Conservation (phyloP, 495 filamentous ascomycete genomes). For the Extremus antarcticus region DNA sequence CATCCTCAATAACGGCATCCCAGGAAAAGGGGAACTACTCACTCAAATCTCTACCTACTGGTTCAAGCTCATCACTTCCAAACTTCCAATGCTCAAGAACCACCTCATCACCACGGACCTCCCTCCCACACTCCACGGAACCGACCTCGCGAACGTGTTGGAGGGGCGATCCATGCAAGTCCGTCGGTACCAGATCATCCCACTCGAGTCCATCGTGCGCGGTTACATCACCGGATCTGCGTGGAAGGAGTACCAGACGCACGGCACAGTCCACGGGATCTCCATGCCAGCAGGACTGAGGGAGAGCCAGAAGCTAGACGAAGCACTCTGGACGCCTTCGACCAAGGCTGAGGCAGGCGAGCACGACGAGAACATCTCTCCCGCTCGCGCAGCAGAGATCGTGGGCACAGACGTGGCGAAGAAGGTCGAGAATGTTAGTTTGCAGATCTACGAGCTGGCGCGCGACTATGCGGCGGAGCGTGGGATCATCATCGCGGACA, state of each 20-base stretch:
- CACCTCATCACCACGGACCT: constrained; percentile 64
- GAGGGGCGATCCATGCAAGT: constrained; percentile 68
- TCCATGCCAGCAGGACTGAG: constrained; percentile 52
- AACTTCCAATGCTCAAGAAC: constrained; percentile 56
- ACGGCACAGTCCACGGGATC: constrained; percentile 74
- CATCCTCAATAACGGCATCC: constrained; percentile 79
- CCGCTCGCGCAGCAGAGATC: constrained; percentile 38
- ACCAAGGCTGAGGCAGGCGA: constrained; percentile 80
- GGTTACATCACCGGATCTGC: constrained; percentile 92
- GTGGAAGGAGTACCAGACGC: constrained; percentile 68
- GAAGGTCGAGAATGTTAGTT: constrained; percentile 58
- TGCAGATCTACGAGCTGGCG: constrained; percentile 60
- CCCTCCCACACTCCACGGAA: constrained; percentile 12
- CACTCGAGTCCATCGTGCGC: constrained; percentile 84
- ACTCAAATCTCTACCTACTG: constrained; percentile 76
- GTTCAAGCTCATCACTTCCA: constrained; percentile 61
- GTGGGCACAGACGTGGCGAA: constrained; percentile 66
- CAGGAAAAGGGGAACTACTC: constrained; percentile 72
- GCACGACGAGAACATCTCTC: constrained; percentile 86
- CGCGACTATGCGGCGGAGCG: constrained; percentile 60
- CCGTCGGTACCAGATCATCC: constrained; percentile 63
- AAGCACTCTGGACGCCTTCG: constrained; percentile 73
- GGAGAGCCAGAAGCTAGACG: constrained; percentile 59
- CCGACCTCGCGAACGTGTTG: constrained; percentile 43
- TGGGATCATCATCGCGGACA: constrained; percentile 87